These are phyloP conservation scores for Candida suzukii DNA, from an alignment of 805 yeast genomes.

Conservation along the genomic window DNA sequence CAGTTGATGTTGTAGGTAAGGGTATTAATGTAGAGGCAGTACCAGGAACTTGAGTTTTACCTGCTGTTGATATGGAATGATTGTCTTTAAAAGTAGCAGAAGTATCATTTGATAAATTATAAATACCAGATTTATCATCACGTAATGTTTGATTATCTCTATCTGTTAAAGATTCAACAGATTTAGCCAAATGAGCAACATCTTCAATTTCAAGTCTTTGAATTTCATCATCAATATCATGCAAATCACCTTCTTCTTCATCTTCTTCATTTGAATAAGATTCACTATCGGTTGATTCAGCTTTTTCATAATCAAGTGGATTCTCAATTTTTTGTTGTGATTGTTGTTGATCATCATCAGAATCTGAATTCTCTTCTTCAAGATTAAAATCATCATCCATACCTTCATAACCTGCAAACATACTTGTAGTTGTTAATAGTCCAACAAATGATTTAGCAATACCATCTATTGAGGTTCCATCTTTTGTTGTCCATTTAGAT, in stretches of 20 bases:
- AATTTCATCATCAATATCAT: not conserved
- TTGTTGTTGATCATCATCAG: conserved; percentile 7
- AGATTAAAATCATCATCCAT: conserved; percentile 15
- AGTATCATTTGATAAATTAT: conserved; percentile 1
- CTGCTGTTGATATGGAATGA: not conserved
- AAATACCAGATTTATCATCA: not conserved
- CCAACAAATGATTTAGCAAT: conserved; percentile 49
- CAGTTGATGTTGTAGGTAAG: not conserved
- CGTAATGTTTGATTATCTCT: conserved; percentile 4
- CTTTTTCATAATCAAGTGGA: not conserved
- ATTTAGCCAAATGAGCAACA: conserved; percentile 6
- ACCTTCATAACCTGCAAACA: conserved; percentile 35
- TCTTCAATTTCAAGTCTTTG: conserved; percentile 10
- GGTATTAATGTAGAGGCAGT: not conserved
- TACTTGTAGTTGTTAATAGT: conserved; percentile 49
- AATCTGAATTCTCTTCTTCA: conserved; percentile 15
- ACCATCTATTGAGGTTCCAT: conserved; percentile 21
- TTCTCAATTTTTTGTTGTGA: conserved; percentile 4
- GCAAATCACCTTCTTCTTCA: not conserved
- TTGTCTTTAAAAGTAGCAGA: not conserved
- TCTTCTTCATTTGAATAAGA: not conserved
- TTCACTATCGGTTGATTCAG: not conserved
- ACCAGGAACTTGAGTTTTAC: not conserved
- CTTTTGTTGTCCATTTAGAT: not conserved
- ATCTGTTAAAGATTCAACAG: conserved; percentile 1